Evolutionary conservation across 129 eudicot species (phyloP).

Genomic region (Silybum marianum): DNA sequence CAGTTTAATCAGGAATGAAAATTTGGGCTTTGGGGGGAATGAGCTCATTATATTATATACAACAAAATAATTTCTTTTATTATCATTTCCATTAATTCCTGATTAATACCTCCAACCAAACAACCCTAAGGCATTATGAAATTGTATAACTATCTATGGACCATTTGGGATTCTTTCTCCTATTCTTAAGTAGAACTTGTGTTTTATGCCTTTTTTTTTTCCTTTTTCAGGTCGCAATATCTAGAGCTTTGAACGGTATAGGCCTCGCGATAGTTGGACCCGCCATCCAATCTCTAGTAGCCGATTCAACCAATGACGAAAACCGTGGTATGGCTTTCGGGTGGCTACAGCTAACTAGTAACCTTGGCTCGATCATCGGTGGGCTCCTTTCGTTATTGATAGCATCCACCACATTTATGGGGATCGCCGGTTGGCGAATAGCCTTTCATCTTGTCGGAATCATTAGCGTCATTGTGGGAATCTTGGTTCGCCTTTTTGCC

Average conservation of each 20-base stretch:
- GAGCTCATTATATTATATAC: no score
- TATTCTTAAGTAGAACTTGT: no score
- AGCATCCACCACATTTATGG: constrained; percentile 74
- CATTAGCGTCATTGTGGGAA: constrained; percentile 77
- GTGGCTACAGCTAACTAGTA: constrained; percentile 89
- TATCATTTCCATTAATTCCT: no score
- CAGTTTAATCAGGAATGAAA: no score
- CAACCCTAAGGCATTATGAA: no score
- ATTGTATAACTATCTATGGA: no score
- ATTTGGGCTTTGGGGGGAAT: no score
- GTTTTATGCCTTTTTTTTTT: not conserved
- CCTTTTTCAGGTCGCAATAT: constrained; percentile 70
- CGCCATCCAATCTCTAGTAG: constrained; percentile 91
- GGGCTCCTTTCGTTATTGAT: constrained; percentile 75
- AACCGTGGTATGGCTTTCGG: constrained; percentile 93
- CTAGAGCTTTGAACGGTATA: constrained; percentile 85
- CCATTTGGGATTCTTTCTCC: no score
- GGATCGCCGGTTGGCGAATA: constrained; percentile 88
- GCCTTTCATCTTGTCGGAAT: constrained; percentile 89
- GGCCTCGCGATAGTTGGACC: constrained; percentile 97
- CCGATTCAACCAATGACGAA: constrained; percentile 81
- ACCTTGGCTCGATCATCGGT: constrained; percentile 84
- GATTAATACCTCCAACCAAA: no score
- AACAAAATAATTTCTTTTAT: no score
- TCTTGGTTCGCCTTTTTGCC: constrained; percentile 76